Evolutionary conservation across 2,329 filamentous ascomycete species (phyloP).

Genomic region (Epichloe festucae): DNA sequence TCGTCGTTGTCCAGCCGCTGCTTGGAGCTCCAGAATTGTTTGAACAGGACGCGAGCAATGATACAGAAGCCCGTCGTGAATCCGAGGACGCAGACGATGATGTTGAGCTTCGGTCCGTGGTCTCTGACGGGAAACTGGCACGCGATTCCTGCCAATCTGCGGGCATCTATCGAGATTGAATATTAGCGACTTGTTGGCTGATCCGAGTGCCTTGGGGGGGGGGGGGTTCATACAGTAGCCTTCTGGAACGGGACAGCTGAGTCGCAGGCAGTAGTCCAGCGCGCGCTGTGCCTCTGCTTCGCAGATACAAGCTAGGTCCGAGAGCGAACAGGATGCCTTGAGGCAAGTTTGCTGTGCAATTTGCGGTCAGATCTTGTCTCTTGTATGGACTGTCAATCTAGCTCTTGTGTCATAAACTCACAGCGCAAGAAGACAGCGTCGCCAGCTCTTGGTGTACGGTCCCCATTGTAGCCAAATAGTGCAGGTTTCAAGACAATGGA

Average conservation of each 20-base stretch:
- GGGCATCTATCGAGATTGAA: not conserved
- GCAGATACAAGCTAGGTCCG: not conserved
- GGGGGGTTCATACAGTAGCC: not conserved
- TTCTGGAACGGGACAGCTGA: not conserved
- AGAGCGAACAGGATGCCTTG: not conserved
- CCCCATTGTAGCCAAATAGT: not conserved
- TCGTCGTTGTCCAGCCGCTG: conserved; percentile 21
- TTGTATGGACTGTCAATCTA: too few relatives aligned
- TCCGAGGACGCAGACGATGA: conserved; percentile 5
- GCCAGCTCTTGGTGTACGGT: not conserved
- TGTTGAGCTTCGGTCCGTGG: not conserved
- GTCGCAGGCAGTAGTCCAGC: not conserved
- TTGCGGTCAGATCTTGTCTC: not conserved
- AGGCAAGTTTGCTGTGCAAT: not conserved
- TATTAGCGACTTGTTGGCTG: too few relatives aligned
- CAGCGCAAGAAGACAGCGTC: not conserved
- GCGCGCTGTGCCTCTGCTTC: not conserved
- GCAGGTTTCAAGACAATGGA: not conserved
- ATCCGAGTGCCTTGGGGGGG: not conserved
- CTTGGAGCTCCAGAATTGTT: conserved; percentile 15
- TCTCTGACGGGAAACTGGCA: not conserved
- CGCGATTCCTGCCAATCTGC: not conserved
- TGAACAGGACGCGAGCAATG: conserved; percentile 8
- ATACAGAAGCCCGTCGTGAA: conserved; percentile 6
- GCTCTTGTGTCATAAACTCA: not conserved